These are phyloP conservation scores for Trypanosoma lewisi DNA, from an alignment of 208 protist genomes.

Conservation along the genomic window DNA sequence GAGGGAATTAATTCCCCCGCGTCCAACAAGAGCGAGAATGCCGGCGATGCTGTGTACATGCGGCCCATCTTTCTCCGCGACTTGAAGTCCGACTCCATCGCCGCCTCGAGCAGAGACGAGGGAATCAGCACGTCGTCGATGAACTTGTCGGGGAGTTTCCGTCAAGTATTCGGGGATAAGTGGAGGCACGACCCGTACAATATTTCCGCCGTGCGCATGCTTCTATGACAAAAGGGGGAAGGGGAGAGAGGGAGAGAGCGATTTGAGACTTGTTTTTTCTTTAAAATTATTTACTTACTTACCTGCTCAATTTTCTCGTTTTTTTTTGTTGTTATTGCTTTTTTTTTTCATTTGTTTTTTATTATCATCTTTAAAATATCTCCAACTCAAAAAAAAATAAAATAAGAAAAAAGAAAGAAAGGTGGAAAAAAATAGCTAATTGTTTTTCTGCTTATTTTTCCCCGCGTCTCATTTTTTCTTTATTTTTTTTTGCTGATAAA, in stretches of 20 bases:
- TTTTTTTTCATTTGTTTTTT: slow-evolving; percentile 23
- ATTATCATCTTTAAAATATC: too few relatives aligned
- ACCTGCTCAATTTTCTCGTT: slow-evolving; percentile 15
- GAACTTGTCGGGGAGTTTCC: background rate
- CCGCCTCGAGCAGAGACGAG: slow-evolving; percentile 2
- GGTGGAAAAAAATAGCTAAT: too few relatives aligned
- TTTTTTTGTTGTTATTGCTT: slow-evolving; percentile 15
- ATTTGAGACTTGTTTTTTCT: too few relatives aligned
- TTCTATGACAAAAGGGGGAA: background rate
- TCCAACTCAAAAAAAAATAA: too few relatives aligned
- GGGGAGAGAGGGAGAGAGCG: background rate
- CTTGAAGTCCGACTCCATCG: background rate
- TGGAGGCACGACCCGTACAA: slow-evolving; percentile 16
- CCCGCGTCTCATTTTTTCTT: slow-evolving; percentile 17
- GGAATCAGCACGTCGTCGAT: background rate
- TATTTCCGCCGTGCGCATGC: background rate
- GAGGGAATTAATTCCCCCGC: too few relatives aligned
- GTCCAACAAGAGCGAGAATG: background rate
- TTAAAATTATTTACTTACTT: too few relatives aligned
- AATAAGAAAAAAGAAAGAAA: too few relatives aligned
- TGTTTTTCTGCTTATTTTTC: slow-evolving; percentile 7
- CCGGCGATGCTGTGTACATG: background rate
- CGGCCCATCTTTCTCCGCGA: background rate
- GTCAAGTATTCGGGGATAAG: background rate
- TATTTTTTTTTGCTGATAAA: slow-evolving; percentile 12